These are phyloP conservation scores for Cylindrotheca closterium DNA, from an alignment of 108 stramenopile species.

Conservation along the genomic window DNA sequence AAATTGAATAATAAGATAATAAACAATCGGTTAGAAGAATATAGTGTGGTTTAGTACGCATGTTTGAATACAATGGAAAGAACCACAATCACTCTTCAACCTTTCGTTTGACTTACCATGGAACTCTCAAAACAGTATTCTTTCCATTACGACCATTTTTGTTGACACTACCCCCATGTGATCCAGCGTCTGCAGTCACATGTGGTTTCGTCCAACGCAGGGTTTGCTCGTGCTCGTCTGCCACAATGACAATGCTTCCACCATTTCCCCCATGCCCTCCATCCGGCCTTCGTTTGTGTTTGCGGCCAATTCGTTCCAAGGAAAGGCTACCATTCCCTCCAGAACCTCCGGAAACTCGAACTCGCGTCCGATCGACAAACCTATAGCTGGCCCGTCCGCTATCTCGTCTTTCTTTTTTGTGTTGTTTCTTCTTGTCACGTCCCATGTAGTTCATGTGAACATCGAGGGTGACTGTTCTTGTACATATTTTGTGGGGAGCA, in stretches of 20 bases:
- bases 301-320: slow-evolving; percentile 37
- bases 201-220: slow-evolving; percentile 59
- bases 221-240: slow-evolving; percentile 62
- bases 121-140: slow-evolving; percentile 73
- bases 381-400: slow-evolving; percentile 42
- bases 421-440: background rate
- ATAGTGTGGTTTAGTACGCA: too few relatives aligned
- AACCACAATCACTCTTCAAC: background rate
- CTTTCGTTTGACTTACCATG: slow-evolving; percentile 27
- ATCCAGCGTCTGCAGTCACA: slow-evolving; percentile 58
- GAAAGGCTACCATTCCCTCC: slow-evolving; percentile 78
- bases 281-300: slow-evolving; percentile 62
- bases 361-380: slow-evolving; percentile 71
- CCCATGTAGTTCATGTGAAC: background rate
- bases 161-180: slow-evolving; percentile 49
- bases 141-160: slow-evolving; percentile 66
- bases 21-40: too few relatives aligned
- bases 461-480: background rate
- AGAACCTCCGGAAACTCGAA: slow-evolving; percentile 64
- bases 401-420: slow-evolving; percentile 30
- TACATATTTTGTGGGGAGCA: too few relatives aligned
- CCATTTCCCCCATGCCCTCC: slow-evolving; percentile 88
- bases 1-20: too few relatives aligned
- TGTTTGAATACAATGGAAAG: background rate
- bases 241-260: slow-evolving; percentile 70